phyloP scores from a whole-genome alignment of 2,329 filamentous ascomycete species.

The Sarocladiaceae sp. region DNA sequence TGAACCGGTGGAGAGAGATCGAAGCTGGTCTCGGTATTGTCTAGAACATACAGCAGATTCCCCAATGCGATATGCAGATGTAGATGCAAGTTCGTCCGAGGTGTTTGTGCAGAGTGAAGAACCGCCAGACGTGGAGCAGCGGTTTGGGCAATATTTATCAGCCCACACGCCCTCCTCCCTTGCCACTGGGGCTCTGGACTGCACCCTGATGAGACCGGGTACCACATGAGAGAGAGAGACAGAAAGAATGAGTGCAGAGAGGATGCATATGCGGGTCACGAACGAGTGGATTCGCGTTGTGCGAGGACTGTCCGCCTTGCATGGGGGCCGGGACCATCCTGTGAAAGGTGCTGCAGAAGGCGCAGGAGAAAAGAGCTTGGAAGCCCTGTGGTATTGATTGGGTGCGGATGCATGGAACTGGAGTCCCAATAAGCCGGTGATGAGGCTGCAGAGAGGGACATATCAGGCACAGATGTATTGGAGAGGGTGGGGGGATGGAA shows the following conservation, averaged over 20 bases:
- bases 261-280: not conserved
- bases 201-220: too few relatives aligned
- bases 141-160: constrained; percentile 7
- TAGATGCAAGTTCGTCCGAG: not conserved
- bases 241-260: not conserved
- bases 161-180: constrained; percentile 1
- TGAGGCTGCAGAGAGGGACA: too few relatives aligned
- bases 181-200: not conserved
- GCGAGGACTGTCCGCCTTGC: not conserved
- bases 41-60: not conserved
- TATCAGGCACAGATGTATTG: too few relatives aligned
- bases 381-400: too few relatives aligned
- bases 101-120: not conserved
- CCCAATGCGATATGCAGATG: not conserved
- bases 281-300: constrained; percentile 1
- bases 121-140: not conserved
- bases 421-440: too few relatives aligned
- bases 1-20: not conserved
- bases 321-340: not conserved
- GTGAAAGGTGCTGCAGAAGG: too few relatives aligned
- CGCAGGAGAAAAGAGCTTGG: too few relatives aligned
- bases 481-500: too few relatives aligned
- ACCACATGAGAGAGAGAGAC: not conserved
- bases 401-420: too few relatives aligned
- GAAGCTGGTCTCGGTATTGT: not conserved